A percentile compares a stretch with the other conserved stretches of the same genome.
phyloP scores from a whole-genome alignment of 2,329 filamentous ascomycete genomes.

The Rhexocercosporidium sp. region DNA sequence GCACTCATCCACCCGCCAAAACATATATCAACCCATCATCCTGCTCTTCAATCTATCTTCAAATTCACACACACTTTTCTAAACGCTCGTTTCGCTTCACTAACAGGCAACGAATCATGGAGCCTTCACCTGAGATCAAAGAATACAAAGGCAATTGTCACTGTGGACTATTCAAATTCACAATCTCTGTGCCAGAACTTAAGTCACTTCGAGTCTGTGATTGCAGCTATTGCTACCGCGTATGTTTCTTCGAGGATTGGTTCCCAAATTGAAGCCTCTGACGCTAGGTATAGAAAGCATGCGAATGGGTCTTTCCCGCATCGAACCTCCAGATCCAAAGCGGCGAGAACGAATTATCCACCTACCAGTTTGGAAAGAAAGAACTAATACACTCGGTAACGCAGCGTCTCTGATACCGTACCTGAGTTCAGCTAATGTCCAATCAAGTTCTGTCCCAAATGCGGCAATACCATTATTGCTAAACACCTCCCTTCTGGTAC shows the following conservation, averaged over 20 bases:
- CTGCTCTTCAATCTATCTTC: background rate
- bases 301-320: slow-evolving; percentile 46
- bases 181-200: slow-evolving; percentile 59
- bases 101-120: background rate
- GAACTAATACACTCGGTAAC: slow-evolving; percentile 48
- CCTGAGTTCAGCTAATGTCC: background rate
- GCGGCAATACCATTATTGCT: slow-evolving; percentile 50
- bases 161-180: slow-evolving; percentile 58
- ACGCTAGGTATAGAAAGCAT: slow-evolving; percentile 24
- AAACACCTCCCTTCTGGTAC: slow-evolving; percentile 12
- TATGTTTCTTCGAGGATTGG: slow-evolving; percentile 1
- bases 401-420: background rate
- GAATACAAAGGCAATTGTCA: slow-evolving; percentile 56
- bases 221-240: slow-evolving; percentile 64
- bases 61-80: background rate
- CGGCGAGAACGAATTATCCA: slow-evolving; percentile 48
- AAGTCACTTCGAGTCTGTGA: slow-evolving; percentile 62
- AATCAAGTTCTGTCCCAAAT: slow-evolving; percentile 57
- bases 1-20: background rate
- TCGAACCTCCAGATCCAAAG: slow-evolving; percentile 51
- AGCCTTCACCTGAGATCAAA: background rate
- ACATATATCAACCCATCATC: background rate
- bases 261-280: background rate
- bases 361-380: slow-evolving; percentile 51
- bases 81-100: background rate